Evolutionary conservation across 768 basidiomycete genomes (phyloP), one percentile per base, ranked within the genome.

Genomic region (Suillus fuscotomentosus): DNA sequence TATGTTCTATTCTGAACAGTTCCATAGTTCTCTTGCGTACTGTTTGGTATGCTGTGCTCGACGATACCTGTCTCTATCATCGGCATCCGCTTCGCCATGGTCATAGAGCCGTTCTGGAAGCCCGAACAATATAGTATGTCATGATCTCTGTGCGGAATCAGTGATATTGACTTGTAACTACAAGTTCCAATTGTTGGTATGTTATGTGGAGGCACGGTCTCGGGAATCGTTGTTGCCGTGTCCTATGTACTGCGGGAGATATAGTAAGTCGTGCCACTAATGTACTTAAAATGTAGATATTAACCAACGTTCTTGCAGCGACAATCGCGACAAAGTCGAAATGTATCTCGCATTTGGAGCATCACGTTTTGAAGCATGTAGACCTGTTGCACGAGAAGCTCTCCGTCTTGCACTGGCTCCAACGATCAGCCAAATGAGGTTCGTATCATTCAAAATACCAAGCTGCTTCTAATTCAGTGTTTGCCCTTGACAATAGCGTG

Each of bases 361-460:
- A 0, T 87, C 90, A 0, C 81, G 94, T 17, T 84, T 89, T 66
- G 94, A 95, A 73, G 95, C 94, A 0, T 94, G 90, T 71, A 83
- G 84, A 64, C 93, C 94, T 0, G 83, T 96, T 53, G 90, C 87
- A 0, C 83, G 84, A 2, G 90, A 94, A 60, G 92, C 91, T 0
- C 83, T 96, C n/a, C 84, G 87, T 55, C 79, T 94, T 31, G 89
- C 94, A 0, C 79, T 96, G 5, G 86, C 90, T 6, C 95, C 92
- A 0, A 89, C 87, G 6, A 87, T 96, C 70, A 96, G 91, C 70
- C 88, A 87, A 76, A 93, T 97, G 91, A 92, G 91, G 89, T 87
- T 45, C 47, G 77, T 42, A 54, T 34, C 55, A 36, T 34, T 59
- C 5, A 34, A 54, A 1, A 34, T 50, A 8, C 48, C 36, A 31